A percentile compares a stretch with the other conserved stretches of the same genome.
These are phyloP conservation scores for Neurospora crassa DNA, from an alignment of 2,329 filamentous ascomycete genomes.

Conservation along the genomic window DNA sequence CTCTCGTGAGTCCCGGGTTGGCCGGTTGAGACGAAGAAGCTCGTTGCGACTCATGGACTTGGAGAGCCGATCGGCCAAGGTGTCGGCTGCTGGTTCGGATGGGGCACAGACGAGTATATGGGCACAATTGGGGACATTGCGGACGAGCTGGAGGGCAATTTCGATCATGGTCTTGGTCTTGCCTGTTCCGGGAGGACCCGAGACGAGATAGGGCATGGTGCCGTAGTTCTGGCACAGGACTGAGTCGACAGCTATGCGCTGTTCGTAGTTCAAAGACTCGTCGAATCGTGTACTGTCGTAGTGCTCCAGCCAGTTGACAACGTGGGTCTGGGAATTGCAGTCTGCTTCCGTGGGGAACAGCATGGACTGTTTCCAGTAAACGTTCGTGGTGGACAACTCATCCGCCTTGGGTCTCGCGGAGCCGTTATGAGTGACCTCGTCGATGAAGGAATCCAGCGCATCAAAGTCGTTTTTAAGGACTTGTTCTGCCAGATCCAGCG, in stretches of 20 bases:
- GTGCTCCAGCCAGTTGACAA: conserved; percentile 6
- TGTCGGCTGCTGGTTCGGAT: conserved; percentile 18
- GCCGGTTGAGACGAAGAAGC: conserved; percentile 16
- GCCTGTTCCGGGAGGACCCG: conserved; percentile 18
- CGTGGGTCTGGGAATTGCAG: conserved; percentile 11
- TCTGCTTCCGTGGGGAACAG: conserved; percentile 16
- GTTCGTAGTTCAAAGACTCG: conserved; percentile 13
- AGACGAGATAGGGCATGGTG: conserved; percentile 19
- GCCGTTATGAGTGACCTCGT: background rate
- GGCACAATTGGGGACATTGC: conserved; percentile 5
- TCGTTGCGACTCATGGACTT: conserved; percentile 7
- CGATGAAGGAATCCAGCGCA: background rate
- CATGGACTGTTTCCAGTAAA: conserved; percentile 16
- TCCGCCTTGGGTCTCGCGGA: background rate
- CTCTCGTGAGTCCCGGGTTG: conserved; percentile 13
- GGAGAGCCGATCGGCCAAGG: conserved; percentile 12
- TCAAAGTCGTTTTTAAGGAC: background rate
- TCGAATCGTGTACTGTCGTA: conserved; percentile 7
- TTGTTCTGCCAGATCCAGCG: conserved; percentile 4
- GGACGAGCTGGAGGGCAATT: conserved; percentile 14
- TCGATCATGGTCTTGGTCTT: conserved; percentile 21
- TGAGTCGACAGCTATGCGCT: conserved; percentile 16
- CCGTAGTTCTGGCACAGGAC: conserved; percentile 15
- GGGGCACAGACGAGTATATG: conserved; percentile 20
- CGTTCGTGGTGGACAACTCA: background rate